Base-by-base conservation (phyloP, 352 stramenopile species). In the Globisporangium perplexum region DNA sequence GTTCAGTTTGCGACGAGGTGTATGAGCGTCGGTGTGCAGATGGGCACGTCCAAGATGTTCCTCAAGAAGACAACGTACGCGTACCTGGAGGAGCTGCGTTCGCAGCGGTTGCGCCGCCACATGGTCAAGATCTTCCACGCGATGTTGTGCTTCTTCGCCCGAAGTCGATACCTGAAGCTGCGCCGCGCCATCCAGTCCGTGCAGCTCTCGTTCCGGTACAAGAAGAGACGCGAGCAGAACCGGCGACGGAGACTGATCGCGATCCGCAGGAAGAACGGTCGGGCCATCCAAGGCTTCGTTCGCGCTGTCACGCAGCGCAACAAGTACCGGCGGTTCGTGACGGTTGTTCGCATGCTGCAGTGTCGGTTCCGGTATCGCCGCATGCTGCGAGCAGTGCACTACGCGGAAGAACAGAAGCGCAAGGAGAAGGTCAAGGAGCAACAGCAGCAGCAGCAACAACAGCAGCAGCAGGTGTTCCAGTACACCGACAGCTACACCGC, bases 1-100 rank as follows among this genome's bases (percentile, higher is more conserved):
- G 69, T 68, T 7, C 69, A 88, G 35, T 91, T 91, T 41, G 60
- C 72, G 3, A 75, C 66, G 7, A 66, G 69, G 38, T 93, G 78
- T 31, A 69, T 88, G n/a, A 36, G 63, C 0, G 77, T 78, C 18
- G 80, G 80, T 12, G 57, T 90, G 59, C 95, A 98, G 64, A 96
- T 98, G 68, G 96, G 96, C 24, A 86, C 88, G 50, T 91, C 93
- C 2, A 98, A 98, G 67, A 95, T 98, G 55, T 98, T 98, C 63
- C 62, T 98, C 41, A 96, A 96, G 48, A 86, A 90, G 55, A 68
- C 83, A 46, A 82, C 96, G 18, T 96, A 96, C 30, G 83, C 94
- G 24, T 91, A 91, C 41, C 74, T 98, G 12, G 91, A 98, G 63
- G 67, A 88, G 14, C 83, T 98, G 66, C 90, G 81, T 14, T 72